A percentile compares a stretch with the other conserved stretches of the same genome.
phyloP scores from a whole-genome alignment of 192 early-diverging fungal species.

The Linnemannia exigua region DNA sequence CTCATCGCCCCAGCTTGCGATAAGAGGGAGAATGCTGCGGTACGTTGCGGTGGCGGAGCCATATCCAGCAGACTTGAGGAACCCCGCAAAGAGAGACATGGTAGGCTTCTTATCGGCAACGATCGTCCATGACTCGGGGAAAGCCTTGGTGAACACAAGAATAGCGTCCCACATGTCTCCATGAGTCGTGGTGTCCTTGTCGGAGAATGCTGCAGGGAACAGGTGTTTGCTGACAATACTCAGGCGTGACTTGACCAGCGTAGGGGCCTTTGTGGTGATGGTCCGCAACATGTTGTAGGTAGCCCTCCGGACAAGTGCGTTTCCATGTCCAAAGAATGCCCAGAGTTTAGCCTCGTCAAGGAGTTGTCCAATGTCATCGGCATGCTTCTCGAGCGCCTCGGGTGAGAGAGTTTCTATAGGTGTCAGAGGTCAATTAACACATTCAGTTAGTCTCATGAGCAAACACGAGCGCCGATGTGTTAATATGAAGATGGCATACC shows the following conservation, averaged over 20 bases:
- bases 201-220: conserved; percentile 75
- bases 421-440: not conserved
- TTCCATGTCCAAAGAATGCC: conserved; percentile 61
- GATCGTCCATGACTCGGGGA: conserved; percentile 73
- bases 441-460: not conserved
- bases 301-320: conserved; percentile 69
- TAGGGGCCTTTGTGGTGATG: conserved; percentile 59
- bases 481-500: conserved; percentile 35
- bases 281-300: conserved; percentile 72
- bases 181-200: conserved; percentile 80
- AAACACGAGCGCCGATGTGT: not conserved
- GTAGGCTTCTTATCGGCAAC: conserved; percentile 70
- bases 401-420: conserved; percentile 33
- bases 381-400: conserved; percentile 48
- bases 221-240: conserved; percentile 68
- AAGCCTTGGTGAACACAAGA: conserved; percentile 80
- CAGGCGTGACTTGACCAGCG: conserved; percentile 63
- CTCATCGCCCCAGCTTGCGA: conserved; percentile 57
- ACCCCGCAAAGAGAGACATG: conserved; percentile 74
- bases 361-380: conserved; percentile 59
- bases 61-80: conserved; percentile 74
- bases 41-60: conserved; percentile 78
- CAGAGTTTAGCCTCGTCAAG: conserved; percentile 71
- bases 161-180: conserved; percentile 92
- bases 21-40: conserved; percentile 82